Evolutionary conservation across 2,329 filamentous ascomycete species (phyloP).

Genomic region (Colletotrichum limetticola): DNA sequence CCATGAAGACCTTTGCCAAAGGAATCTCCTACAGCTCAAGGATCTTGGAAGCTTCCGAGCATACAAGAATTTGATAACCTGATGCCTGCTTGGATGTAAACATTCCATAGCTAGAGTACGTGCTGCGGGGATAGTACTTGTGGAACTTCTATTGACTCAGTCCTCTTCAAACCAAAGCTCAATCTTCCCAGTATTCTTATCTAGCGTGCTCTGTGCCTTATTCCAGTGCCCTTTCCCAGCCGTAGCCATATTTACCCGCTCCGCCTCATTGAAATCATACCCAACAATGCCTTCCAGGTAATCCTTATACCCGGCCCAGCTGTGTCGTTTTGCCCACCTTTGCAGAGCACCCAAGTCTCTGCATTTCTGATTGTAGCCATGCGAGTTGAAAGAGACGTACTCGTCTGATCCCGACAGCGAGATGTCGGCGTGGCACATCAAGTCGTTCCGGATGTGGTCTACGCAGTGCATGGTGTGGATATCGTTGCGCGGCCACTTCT

Average conservation of each 20-base stretch:
- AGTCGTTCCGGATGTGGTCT: constrained; percentile 1
- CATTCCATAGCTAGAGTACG: no score
- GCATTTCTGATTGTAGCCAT: not conserved
- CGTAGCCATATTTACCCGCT: not conserved
- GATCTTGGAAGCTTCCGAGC: no score
- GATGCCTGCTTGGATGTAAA: no score
- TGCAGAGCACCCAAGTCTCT: not conserved
- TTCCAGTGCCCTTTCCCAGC: constrained; percentile 1
- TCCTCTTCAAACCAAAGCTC: constrained; percentile 3
- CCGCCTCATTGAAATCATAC: not conserved
- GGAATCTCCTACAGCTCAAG: no score
- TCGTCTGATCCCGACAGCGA: not conserved
- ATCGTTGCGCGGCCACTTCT: constrained; percentile 13
- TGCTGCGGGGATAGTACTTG: no score
- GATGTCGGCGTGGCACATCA: constrained; percentile 11
- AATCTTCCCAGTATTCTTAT: constrained; percentile 6
- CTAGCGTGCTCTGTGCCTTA: constrained; percentile 6
- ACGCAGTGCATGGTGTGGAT: constrained; percentile 19
- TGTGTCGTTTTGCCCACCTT: not conserved
- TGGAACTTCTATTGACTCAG: not conserved
- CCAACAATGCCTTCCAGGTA: not conserved
- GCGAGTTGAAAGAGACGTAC: not conserved
- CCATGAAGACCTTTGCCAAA: no score
- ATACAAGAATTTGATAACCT: no score
- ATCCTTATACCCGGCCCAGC: not conserved